These are phyloP conservation scores for Colletotrichum karsti DNA, from an alignment of 2,329 filamentous ascomycete species.

Conservation along the genomic window DNA sequence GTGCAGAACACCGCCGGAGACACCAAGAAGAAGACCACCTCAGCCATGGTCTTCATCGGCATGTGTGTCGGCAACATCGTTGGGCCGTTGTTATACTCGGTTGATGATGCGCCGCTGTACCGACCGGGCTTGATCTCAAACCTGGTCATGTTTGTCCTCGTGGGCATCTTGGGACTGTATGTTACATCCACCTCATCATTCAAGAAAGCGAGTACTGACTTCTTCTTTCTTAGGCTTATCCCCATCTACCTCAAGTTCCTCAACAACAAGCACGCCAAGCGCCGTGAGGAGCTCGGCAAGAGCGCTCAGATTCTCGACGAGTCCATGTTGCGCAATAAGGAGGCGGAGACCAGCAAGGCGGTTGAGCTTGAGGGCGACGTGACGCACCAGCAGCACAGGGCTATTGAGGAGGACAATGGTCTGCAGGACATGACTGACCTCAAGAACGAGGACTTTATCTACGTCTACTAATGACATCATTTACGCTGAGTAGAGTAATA, in stretches of 20 bases:
- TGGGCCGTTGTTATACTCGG: conserved; percentile 71
- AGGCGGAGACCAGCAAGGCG: conserved; percentile 24
- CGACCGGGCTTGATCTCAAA: conserved; percentile 66
- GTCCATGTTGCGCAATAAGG: conserved; percentile 26
- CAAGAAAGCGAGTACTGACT: neutral
- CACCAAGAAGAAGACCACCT: conserved; percentile 74
- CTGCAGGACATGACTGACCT: conserved; percentile 62
- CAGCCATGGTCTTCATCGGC: conserved; percentile 71
- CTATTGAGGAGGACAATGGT: conserved; percentile 50
- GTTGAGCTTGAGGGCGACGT: conserved; percentile 35
- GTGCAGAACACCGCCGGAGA: conserved; percentile 73
- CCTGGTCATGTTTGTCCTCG: conserved; percentile 66
- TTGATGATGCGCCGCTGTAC: conserved; percentile 65
- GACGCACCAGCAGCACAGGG: conserved; percentile 16
- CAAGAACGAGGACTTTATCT: conserved; percentile 70
- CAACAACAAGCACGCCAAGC: conserved; percentile 63
- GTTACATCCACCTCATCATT: fast-evolving
- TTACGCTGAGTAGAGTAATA: too few species aligned
- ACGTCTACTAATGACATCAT: conserved; percentile 56
- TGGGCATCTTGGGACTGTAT: conserved; percentile 55
- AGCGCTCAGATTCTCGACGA: conserved; percentile 15
- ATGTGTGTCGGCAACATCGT: conserved; percentile 73
- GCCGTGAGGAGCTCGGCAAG: conserved; percentile 67
- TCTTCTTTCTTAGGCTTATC: conserved; percentile 28
- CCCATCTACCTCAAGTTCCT: conserved; percentile 58